A percentile compares a stretch with the other conserved stretches of the same genome.
phyloP scores from a whole-genome alignment of 1,139 yeast species.

The Hansenula sp. region DNA sequence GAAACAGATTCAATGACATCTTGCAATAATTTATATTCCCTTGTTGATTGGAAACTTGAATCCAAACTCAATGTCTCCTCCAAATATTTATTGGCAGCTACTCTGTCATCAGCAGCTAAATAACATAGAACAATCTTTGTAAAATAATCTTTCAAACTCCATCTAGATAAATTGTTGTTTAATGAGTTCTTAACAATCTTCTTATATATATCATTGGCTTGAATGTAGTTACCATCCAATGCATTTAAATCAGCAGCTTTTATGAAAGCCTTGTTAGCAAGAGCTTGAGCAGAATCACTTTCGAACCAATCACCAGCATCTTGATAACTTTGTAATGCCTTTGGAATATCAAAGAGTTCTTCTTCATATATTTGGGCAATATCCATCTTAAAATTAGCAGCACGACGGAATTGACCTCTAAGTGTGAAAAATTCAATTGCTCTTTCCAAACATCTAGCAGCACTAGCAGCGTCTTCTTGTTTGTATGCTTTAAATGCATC shows the following conservation, averaged over 20 bases:
- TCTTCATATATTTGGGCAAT: constrained; percentile 83
- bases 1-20: constrained; percentile 69
- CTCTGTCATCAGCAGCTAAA: constrained; percentile 76
- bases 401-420: constrained; percentile 93
- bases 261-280: constrained; percentile 81
- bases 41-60: constrained; percentile 69
- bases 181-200: constrained; percentile 70
- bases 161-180: constrained; percentile 72
- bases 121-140: constrained; percentile 79
- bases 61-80: constrained; percentile 68
- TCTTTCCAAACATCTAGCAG: constrained; percentile 67
- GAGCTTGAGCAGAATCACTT: constrained; percentile 89
- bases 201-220: constrained; percentile 75
- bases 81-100: constrained; percentile 76
- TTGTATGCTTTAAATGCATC: constrained; percentile 91
- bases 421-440: constrained; percentile 83
- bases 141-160: constrained; percentile 92
- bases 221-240: constrained; percentile 62
- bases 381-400: constrained; percentile 91
- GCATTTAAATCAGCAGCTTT: constrained; percentile 91
- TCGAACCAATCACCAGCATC: constrained; percentile 96
- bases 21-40: constrained; percentile 66
- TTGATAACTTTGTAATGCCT: constrained; percentile 77
- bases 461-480: constrained; percentile 68
- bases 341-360: constrained; percentile 56